phyloP scores from a whole-genome alignment of 106 monocot genomes.

The Dendrobium chrysotoxum region DNA sequence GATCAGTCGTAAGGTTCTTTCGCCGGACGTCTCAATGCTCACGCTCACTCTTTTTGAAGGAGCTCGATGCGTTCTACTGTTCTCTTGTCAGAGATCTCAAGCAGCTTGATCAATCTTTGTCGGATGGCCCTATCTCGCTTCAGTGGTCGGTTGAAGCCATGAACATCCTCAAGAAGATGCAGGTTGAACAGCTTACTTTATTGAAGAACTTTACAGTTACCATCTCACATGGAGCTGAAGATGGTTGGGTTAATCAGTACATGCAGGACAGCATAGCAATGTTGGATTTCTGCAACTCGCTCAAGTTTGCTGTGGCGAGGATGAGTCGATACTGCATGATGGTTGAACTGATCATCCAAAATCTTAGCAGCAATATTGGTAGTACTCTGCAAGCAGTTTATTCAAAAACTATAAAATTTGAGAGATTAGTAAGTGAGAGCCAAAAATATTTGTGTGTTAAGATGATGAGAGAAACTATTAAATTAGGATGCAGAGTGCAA shows the following conservation, averaged over 20 bases:
- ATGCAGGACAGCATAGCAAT: constrained; percentile 44
- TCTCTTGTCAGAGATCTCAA: constrained; percentile 31
- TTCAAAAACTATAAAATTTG: constrained; percentile 1
- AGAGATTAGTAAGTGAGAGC: not conserved
- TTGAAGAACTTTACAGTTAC: constrained; percentile 35
- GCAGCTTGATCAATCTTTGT: constrained; percentile 35
- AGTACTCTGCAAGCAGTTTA: not conserved
- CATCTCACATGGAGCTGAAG: constrained; percentile 13
- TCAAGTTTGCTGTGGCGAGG: constrained; percentile 31
- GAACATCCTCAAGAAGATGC: constrained; percentile 48
- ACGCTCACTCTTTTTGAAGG: not conserved
- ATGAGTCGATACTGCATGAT: constrained; percentile 37
- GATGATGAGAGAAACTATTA: constrained; percentile 8
- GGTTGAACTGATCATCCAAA: constrained; percentile 21
- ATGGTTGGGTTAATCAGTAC: constrained; percentile 31
- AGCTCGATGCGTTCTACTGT: constrained; percentile 19
- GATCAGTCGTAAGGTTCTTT: not conserved
- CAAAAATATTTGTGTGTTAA: constrained; percentile 2
- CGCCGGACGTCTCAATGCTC: not conserved
- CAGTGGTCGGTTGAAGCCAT: constrained; percentile 48
- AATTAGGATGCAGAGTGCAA: not conserved
- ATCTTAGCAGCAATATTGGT: too few relatives aligned
- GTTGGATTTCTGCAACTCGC: constrained; percentile 52
- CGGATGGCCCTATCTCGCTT: constrained; percentile 29
- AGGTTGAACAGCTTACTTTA: constrained; percentile 28